These are phyloP conservation scores for Suhomyces vadensis DNA, from an alignment of 805 yeast species.

Conservation along the genomic window DNA sequence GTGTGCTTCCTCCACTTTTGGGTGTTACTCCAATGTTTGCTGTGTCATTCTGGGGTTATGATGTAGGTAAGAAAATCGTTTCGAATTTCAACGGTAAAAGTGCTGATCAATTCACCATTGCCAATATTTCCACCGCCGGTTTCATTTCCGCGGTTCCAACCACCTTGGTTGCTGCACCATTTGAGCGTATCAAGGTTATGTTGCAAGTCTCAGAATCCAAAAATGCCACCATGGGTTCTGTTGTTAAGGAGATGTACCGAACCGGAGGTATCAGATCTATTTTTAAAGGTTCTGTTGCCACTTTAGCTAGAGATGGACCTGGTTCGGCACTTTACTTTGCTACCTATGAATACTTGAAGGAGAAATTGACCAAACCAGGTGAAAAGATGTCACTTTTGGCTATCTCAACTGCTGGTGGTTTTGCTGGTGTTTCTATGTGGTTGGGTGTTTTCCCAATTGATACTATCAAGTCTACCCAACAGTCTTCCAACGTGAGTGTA, in stretches of 20 bases:
- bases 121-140: constrained; percentile 86
- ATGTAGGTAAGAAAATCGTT: constrained; percentile 81
- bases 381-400: constrained; percentile 67
- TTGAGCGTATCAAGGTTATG: constrained; percentile 92
- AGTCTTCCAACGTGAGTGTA: constrained; percentile 54
- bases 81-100: constrained; percentile 40
- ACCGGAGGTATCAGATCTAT: constrained; percentile 84
- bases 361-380: constrained; percentile 55
- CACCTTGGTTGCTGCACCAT: constrained; percentile 95
- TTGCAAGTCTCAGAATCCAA: constrained; percentile 70
- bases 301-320: constrained; percentile 95
- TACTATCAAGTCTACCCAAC: constrained; percentile 85
- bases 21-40: constrained; percentile 99
- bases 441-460: constrained; percentile 92
- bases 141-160: constrained; percentile 94
- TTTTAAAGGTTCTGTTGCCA: constrained; percentile 89
- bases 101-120: constrained; percentile 52
- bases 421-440: constrained; percentile 98
- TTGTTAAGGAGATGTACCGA: constrained; percentile 64
- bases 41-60: constrained; percentile 98
- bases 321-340: constrained; percentile 96
- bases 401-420: constrained; percentile 88
- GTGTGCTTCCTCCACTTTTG: constrained; percentile 90
- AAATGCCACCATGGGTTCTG: constrained; percentile 54
- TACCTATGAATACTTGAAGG: constrained; percentile 82